These are phyloP conservation scores for Scenedesmus sp. DNA, from an alignment of 163 green algal genomes.

Conservation along the genomic window DNA sequence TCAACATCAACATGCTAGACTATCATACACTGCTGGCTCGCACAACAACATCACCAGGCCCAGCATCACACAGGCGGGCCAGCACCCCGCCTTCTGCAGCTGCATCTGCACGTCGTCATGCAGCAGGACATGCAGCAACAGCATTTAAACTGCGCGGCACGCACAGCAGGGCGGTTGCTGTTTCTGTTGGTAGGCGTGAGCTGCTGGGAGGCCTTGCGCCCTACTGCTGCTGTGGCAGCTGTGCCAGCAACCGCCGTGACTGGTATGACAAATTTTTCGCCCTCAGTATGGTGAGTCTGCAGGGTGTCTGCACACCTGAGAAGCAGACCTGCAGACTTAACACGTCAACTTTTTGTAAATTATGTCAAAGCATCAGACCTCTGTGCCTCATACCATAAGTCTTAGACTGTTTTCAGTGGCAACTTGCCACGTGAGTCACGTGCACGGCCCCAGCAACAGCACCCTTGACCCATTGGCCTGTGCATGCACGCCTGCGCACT, in stretches of 20 bases:
- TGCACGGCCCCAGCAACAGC: too few species aligned
- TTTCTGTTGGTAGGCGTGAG: neutral
- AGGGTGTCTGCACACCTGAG: constrained; percentile 52
- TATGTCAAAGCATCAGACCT: constrained; percentile 48
- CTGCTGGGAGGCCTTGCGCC: constrained; percentile 12
- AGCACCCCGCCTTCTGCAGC: neutral
- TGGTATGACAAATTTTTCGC: constrained; percentile 55
- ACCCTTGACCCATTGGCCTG: too few species aligned
- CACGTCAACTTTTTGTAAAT: too few species aligned
- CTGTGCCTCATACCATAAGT: too few species aligned
- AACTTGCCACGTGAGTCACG: too few species aligned
- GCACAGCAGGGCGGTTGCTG: neutral
- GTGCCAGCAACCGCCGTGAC: neutral
- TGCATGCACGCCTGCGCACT: too few species aligned
- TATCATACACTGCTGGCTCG: neutral
- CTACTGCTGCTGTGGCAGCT: constrained; percentile 31
- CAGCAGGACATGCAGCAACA: neutral
- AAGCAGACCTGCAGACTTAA: constrained; percentile 58
- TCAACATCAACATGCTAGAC: constrained; percentile 49
- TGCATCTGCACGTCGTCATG: neutral
- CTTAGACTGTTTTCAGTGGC: too few species aligned
- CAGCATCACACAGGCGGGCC: neutral
- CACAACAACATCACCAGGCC: neutral
- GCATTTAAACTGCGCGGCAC: neutral
- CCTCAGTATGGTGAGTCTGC: constrained; percentile 24